phyloP scores from a whole-genome alignment of 495 filamentous ascomycete species.

The Xylaria telfairii region DNA sequence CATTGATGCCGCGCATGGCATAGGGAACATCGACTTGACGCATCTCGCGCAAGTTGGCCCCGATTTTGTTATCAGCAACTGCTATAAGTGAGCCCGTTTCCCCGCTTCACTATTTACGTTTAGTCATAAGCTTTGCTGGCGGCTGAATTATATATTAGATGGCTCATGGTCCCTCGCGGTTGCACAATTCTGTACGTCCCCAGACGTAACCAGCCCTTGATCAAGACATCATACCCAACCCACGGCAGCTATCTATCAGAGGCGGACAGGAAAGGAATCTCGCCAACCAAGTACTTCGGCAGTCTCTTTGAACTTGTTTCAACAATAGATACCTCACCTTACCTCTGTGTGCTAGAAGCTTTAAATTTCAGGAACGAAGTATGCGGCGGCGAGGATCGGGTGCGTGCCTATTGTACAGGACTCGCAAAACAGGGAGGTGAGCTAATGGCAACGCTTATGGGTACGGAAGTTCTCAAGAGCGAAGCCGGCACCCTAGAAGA shows the following conservation, averaged over 20 bases:
- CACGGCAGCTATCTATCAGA: constrained; percentile 56
- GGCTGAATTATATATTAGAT: constrained; percentile 73
- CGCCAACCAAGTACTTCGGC: constrained; percentile 55
- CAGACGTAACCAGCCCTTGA: constrained; percentile 69
- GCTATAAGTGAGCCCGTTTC: constrained; percentile 80
- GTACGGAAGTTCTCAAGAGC: constrained; percentile 71
- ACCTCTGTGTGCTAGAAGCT: constrained; percentile 68
- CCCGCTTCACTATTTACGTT: constrained; percentile 40
- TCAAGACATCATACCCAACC: constrained; percentile 77
- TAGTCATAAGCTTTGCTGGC: constrained; percentile 69
- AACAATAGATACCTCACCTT: constrained; percentile 72
- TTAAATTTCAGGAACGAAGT: constrained; percentile 69
- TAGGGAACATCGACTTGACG: constrained; percentile 72
- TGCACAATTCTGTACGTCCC: constrained; percentile 80
- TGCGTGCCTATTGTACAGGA: constrained; percentile 62
- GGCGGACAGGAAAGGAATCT: constrained; percentile 24
- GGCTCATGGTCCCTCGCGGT: constrained; percentile 79
- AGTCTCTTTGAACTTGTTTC: constrained; percentile 73
- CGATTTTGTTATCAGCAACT: constrained; percentile 81
- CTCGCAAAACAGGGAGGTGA: constrained; percentile 65
- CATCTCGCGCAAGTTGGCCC: constrained; percentile 62
- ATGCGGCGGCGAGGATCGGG: constrained; percentile 74
- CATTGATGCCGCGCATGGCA: constrained; percentile 76
- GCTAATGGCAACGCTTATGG: constrained; percentile 61
- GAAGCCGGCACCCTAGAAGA: constrained; percentile 41